Conservation (phyloP, 2,329 filamentous ascomycete genomes). For the Stagonosporopsis tanaceti region DNA sequence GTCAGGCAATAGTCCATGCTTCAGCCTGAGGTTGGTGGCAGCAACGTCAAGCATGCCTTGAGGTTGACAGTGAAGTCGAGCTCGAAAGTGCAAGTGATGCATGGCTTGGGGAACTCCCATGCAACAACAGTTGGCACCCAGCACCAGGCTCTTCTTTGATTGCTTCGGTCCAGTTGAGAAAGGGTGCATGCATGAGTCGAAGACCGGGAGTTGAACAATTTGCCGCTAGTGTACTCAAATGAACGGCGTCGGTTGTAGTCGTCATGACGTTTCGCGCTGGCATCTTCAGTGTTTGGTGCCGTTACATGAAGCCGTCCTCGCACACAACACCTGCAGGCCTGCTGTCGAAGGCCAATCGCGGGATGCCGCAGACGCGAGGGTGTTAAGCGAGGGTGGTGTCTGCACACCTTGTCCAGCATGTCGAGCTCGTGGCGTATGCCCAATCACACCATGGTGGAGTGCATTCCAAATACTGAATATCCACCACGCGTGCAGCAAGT, state of each 20-base stretch:
- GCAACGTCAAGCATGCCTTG: neutral
- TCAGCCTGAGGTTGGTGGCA: neutral
- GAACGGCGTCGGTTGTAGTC: slow-evolving; percentile 3
- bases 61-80: neutral
- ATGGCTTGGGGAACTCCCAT: neutral
- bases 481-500: slow-evolving; percentile 41
- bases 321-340: slow-evolving; percentile 6
- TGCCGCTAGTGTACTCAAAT: slow-evolving; percentile 6
- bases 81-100: neutral
- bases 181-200: neutral
- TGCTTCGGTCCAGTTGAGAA: neutral
- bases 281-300: neutral
- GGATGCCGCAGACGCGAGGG: slow-evolving; percentile 21
- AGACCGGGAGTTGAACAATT: neutral
- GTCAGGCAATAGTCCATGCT: neutral
- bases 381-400: slow-evolving; percentile 40
- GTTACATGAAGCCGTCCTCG: neutral
- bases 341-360: slow-evolving; percentile 18
- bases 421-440: slow-evolving; percentile 34
- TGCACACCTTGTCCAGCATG: slow-evolving; percentile 31
- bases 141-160: neutral
- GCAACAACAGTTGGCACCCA: neutral
- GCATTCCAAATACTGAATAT: slow-evolving; percentile 31
- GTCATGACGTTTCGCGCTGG: slow-evolving; percentile 1
- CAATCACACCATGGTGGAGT: slow-evolving; percentile 30